Evolutionary conservation across 129 eudicot genomes (phyloP).

Genomic region (Silybum marianum): DNA sequence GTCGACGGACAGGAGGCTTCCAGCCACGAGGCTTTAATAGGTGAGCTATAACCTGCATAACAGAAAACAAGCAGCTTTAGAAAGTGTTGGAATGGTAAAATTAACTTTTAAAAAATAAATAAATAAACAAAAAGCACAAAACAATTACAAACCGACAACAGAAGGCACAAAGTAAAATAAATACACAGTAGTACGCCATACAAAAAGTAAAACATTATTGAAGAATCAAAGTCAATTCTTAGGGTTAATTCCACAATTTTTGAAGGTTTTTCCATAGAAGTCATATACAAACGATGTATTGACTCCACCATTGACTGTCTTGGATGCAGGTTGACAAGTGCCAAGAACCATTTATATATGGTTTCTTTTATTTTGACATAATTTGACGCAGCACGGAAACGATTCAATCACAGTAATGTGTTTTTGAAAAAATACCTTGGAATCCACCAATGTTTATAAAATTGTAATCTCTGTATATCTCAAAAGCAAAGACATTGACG

Average conservation of each 20-base stretch:
- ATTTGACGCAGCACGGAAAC: too few relatives aligned
- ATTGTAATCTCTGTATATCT: too few relatives aligned
- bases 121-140: not conserved
- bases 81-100: not conserved
- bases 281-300: not conserved
- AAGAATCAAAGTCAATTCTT: not conserved
- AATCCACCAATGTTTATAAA: too few relatives aligned
- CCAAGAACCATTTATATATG: not conserved
- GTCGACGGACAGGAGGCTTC: slow-evolving; percentile 99
- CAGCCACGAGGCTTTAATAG: slow-evolving; percentile 98
- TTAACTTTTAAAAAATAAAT: not conserved
- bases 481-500: too few relatives aligned
- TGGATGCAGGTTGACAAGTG: not conserved
- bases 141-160: not conserved
- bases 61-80: not conserved
- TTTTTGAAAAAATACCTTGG: too few relatives aligned
- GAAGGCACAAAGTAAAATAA: not conserved
- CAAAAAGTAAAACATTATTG: not conserved
- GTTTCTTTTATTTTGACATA: not conserved
- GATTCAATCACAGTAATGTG: too few relatives aligned
- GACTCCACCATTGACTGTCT: not conserved
- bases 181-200: not conserved
- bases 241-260: not conserved
- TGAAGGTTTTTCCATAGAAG: not conserved
- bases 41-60: slow-evolving; percentile 78